phyloP scores from a whole-genome alignment of 768 basidiomycete genomes.

The Auricularia sp. region DNA sequence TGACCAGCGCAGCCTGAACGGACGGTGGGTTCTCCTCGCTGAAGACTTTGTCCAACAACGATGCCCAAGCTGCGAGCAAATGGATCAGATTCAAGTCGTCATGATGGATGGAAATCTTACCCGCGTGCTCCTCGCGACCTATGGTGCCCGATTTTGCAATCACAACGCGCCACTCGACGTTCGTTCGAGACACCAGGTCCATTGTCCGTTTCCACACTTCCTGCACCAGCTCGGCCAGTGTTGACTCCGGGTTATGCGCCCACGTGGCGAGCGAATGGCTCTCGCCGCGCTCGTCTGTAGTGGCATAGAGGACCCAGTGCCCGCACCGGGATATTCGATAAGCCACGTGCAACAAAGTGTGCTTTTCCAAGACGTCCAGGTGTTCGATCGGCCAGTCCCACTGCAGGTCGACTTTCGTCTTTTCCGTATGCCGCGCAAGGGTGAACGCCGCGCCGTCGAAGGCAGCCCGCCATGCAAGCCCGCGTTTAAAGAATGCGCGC shows the following conservation, averaged over 20 bases:
- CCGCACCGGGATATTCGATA: slow-evolving; percentile 57
- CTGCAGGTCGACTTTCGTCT: slow-evolving; percentile 26
- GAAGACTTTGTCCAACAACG: slow-evolving; percentile 33
- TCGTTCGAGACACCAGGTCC: slow-evolving; percentile 51
- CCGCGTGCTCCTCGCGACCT: slow-evolving; percentile 48
- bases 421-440: slow-evolving; percentile 38
- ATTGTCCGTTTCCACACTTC: slow-evolving; percentile 65
- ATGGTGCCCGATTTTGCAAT: slow-evolving; percentile 61
- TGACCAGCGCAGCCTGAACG: slow-evolving; percentile 50
- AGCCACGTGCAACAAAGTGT: slow-evolving; percentile 66
- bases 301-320: slow-evolving; percentile 69
- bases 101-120: slow-evolving; percentile 30
- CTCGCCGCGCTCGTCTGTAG: slow-evolving; percentile 72
- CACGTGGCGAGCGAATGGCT: slow-evolving; percentile 40
- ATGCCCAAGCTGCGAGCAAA: slow-evolving; percentile 51
- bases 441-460: slow-evolving; percentile 61
- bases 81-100: slow-evolving; percentile 6
- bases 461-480: slow-evolving; percentile 33
- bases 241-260: slow-evolving; percentile 45
- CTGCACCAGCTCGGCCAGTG: slow-evolving; percentile 3
- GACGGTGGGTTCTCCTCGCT: slow-evolving; percentile 20
- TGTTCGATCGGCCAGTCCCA: slow-evolving; percentile 31
- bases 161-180: slow-evolving; percentile 73
- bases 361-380: slow-evolving; percentile 43
- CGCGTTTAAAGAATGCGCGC: slow-evolving; percentile 35